These are phyloP conservation scores for Xylariaceae sp. DNA, from an alignment of 2,329 filamentous ascomycete species.

Conservation along the genomic window DNA sequence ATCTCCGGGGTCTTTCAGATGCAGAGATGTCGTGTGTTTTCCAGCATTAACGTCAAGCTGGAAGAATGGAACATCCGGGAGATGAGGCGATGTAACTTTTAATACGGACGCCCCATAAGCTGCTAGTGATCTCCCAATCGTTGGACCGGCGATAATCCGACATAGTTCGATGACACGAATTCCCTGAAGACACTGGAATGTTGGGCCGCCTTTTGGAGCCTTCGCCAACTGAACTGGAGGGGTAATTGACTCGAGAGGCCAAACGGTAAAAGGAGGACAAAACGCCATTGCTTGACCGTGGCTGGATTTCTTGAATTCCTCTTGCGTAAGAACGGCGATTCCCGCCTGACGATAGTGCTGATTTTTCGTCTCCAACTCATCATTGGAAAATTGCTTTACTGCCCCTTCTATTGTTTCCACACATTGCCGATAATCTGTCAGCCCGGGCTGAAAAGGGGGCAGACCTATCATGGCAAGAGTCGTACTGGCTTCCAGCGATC, in stretches of 20 bases:
- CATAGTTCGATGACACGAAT: slow-evolving; percentile 72
- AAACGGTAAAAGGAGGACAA: slow-evolving; percentile 47
- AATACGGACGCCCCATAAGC: slow-evolving; percentile 73
- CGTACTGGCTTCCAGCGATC: slow-evolving; percentile 66
- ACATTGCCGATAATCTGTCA: slow-evolving; percentile 57
- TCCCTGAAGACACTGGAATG: slow-evolving; percentile 46
- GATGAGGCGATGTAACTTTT: slow-evolving; percentile 63
- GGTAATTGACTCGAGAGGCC: slow-evolving; percentile 46
- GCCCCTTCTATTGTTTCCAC: slow-evolving; percentile 56
- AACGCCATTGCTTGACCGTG: slow-evolving; percentile 43
- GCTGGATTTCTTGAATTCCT: slow-evolving; percentile 54
- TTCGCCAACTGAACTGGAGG: slow-evolving; percentile 41
- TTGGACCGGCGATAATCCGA: slow-evolving; percentile 72
- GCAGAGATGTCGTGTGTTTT: slow-evolving; percentile 62
- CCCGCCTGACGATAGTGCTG: slow-evolving; percentile 55
- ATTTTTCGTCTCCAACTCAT: slow-evolving; percentile 58
- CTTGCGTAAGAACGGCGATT: slow-evolving; percentile 54
- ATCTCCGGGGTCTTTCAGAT: slow-evolving; percentile 54
- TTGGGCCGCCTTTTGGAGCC: slow-evolving; percentile 25
- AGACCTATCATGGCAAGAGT: slow-evolving; percentile 68
- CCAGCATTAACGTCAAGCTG: slow-evolving; percentile 70
- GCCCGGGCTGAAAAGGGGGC: slow-evolving; percentile 55
- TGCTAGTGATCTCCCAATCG: slow-evolving; percentile 66
- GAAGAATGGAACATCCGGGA: slow-evolving; percentile 70
- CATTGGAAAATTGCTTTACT: slow-evolving; percentile 50